Conservation (phyloP, 192 early-diverging fungal species). For the Nowakowskiella sp. region DNA sequence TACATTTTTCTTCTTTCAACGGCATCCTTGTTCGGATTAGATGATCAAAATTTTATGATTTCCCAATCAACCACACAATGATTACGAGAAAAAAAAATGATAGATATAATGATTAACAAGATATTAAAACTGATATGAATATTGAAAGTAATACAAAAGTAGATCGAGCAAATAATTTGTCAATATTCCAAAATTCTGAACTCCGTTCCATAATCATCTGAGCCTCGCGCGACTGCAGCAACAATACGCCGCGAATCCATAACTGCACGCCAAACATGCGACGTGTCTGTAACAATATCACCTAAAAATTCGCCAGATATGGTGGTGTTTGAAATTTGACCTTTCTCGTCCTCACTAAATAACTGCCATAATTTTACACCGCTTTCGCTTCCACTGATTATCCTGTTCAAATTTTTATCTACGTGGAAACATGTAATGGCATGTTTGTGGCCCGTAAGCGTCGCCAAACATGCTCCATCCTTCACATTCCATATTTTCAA, state of each 20-base stretch:
- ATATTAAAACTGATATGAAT: too few relatives aligned
- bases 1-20: too few relatives aligned
- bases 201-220: too few relatives aligned
- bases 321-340: conserved; percentile 27
- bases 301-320: conserved; percentile 67
- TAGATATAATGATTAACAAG: too few relatives aligned
- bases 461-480: conserved; percentile 54
- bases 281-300: conserved; percentile 72
- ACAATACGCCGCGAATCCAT: conserved; percentile 78
- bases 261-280: conserved; percentile 87
- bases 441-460: conserved; percentile 64
- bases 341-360: conserved; percentile 39
- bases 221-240: too few relatives aligned
- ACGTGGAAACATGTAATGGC: conserved; percentile 99
- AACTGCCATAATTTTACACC: conserved; percentile 97
- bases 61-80: too few relatives aligned
- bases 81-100: too few relatives aligned
- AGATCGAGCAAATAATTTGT: too few relatives aligned
- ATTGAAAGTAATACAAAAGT: too few relatives aligned
- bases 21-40: too few relatives aligned
- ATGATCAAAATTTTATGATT: too few relatives aligned
- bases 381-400: conserved; percentile 92
- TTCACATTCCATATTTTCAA: conserved; percentile 85
- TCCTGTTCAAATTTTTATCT: conserved; percentile 71
- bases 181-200: too few relatives aligned